Evolutionary conservation across 2,329 filamentous ascomycete genomes (phyloP).

Genomic region (Elsinoe fawcettii): DNA sequence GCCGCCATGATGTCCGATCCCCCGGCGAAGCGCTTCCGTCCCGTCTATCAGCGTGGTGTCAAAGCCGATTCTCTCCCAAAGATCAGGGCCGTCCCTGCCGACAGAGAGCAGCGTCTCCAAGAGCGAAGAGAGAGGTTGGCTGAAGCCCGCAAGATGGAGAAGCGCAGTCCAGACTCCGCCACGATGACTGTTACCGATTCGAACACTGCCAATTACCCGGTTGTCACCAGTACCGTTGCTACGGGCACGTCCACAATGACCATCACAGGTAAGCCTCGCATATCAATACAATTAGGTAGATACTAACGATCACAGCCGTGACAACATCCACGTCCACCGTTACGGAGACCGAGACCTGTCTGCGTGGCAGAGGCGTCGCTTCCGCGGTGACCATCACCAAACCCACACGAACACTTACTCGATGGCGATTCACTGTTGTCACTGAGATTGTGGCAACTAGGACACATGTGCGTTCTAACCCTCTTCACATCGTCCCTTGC

Average conservation of each 20-base stretch:
- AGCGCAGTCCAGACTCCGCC: slow-evolving; percentile 28
- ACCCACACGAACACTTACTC: slow-evolving; percentile 18
- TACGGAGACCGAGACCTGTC: slow-evolving; percentile 14
- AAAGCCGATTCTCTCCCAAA: neutral
- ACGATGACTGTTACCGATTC: slow-evolving; percentile 28
- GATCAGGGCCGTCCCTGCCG: slow-evolving; percentile 15
- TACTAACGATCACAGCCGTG: neutral
- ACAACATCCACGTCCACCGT: slow-evolving; percentile 12
- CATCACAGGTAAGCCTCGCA: neutral
- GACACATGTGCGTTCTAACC: slow-evolving; percentile 7
- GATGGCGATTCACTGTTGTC: slow-evolving; percentile 14
- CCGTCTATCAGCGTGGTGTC: neutral
- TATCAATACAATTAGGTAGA: neutral
- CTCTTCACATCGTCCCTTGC: neutral
- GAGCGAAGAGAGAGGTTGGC: slow-evolving; percentile 26
- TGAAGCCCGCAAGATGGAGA: slow-evolving; percentile 18
- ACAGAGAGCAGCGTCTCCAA: slow-evolving; percentile 20
- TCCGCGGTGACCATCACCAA: slow-evolving; percentile 17
- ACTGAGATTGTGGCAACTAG: slow-evolving; percentile 17
- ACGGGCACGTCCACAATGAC: slow-evolving; percentile 14
- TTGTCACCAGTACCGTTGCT: slow-evolving; percentile 11
- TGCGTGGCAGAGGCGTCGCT: slow-evolving; percentile 14
- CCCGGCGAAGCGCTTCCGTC: slow-evolving; percentile 15
- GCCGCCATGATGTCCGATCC: slow-evolving; percentile 17
- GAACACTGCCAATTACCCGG: slow-evolving; percentile 21